Percentiles rank a stretch among this genome's conserved stretches.
These are phyloP conservation scores for Suillus cothurnatus DNA, from an alignment of 768 basidiomycete species.

Conservation along the genomic window DNA sequence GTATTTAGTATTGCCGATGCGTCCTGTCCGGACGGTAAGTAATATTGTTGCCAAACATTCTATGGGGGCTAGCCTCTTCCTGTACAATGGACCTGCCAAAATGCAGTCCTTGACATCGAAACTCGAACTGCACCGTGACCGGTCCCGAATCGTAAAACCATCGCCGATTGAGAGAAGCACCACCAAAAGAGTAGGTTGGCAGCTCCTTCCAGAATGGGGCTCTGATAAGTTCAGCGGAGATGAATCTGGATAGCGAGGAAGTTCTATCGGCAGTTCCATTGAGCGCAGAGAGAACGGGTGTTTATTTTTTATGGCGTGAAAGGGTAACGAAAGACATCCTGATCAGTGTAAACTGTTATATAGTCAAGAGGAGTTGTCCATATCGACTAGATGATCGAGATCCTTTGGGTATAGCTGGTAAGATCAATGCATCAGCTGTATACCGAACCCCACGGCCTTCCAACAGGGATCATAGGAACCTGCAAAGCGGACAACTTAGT, in stretches of 20 bases:
- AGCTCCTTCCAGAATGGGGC: slow-evolving; percentile 22
- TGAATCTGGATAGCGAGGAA: slow-evolving; percentile 23
- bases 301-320: slow-evolving; percentile 12
- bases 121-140: neutral
- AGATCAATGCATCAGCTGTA: neutral
- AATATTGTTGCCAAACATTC: neutral
- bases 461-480: neutral
- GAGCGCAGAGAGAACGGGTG: slow-evolving; percentile 14
- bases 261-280: slow-evolving; percentile 23
- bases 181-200: slow-evolving; percentile 20
- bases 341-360: slow-evolving; percentile 15
- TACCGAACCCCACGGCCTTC: neutral
- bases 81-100: neutral
- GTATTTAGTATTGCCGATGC: neutral
- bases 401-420: neutral
- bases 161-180: slow-evolving; percentile 27
- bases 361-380: neutral
- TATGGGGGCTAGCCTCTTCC: neutral
- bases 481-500: neutral
- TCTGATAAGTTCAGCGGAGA: slow-evolving; percentile 29
- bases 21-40: neutral
- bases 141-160: slow-evolving; percentile 7
- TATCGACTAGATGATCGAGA: slow-evolving; percentile 5
- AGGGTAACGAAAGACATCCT: slow-evolving; percentile 17
- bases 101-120: neutral